Percentiles rank a stretch among this genome's conserved stretches.
These are phyloP conservation scores for Dactylellina drechsleri DNA, from an alignment of 2,329 filamentous ascomycete species.

Conservation along the genomic window DNA sequence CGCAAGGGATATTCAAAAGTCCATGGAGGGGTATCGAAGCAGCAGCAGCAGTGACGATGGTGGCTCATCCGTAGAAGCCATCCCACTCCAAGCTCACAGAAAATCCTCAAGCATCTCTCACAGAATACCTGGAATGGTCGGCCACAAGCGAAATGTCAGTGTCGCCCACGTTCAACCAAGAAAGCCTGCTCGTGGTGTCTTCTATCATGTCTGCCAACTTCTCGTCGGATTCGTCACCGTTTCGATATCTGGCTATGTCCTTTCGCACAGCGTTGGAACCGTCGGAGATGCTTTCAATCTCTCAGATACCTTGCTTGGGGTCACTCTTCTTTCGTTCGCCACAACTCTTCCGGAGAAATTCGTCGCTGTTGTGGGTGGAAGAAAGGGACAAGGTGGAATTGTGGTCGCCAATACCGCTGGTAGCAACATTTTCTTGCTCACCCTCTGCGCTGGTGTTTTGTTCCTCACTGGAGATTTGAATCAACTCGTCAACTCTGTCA, in stretches of 20 bases:
- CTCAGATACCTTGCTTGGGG: slow-evolving; percentile 65
- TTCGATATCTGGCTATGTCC: slow-evolving; percentile 65
- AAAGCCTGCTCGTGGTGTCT: slow-evolving; percentile 58
- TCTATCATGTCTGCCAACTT: slow-evolving; percentile 63
- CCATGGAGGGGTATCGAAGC: slow-evolving; percentile 41
- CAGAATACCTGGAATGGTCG: slow-evolving; percentile 21
- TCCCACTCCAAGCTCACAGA: slow-evolving; percentile 42
- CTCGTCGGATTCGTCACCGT: slow-evolving; percentile 64
- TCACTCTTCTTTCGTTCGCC: slow-evolving; percentile 66
- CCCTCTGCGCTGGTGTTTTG: slow-evolving; percentile 65
- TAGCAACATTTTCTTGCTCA: slow-evolving; percentile 68
- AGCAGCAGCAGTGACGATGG: slow-evolving; percentile 52
- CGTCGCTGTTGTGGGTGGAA: slow-evolving; percentile 65
- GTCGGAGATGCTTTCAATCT: slow-evolving; percentile 63
- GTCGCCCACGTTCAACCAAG: slow-evolving; percentile 50
- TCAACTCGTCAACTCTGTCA: slow-evolving; percentile 57
- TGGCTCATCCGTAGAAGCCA: slow-evolving; percentile 42
- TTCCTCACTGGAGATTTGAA: slow-evolving; percentile 59
- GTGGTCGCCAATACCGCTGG: slow-evolving; percentile 67
- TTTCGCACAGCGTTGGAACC: slow-evolving; percentile 64
- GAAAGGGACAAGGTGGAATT: slow-evolving; percentile 65
- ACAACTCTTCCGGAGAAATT: slow-evolving; percentile 69
- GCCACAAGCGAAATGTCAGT: slow-evolving; percentile 34
- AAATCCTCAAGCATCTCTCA: slow-evolving; percentile 44
- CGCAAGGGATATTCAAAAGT: slow-evolving; percentile 49